These are phyloP conservation scores for Russula virescens DNA, from an alignment of 768 basidiomycete species.

Conservation along the genomic window DNA sequence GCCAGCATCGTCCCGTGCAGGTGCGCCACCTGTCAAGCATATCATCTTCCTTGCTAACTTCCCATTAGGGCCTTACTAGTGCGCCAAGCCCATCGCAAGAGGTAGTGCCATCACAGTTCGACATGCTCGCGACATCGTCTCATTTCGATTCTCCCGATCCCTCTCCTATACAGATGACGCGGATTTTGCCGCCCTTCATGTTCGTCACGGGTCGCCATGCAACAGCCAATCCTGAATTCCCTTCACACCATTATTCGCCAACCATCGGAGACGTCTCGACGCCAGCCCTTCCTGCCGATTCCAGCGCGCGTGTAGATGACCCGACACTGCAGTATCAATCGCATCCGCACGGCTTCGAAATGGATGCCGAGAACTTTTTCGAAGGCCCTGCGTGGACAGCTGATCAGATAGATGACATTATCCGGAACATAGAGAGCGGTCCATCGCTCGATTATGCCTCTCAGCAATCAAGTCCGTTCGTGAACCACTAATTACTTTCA, in stretches of 20 bases:
- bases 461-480: neutral
- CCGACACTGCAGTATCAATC: neutral
- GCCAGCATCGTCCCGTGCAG: neutral
- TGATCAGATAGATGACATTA: constrained; percentile 9
- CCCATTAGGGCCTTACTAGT: neutral
- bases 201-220: neutral
- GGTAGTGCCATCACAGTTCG: neutral
- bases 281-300: neutral
- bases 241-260: neutral
- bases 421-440: neutral
- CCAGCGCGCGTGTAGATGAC: neutral
- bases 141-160: constrained; percentile 18
- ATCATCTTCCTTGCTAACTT: neutral
- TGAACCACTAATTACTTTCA: neutral
- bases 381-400: constrained; percentile 6
- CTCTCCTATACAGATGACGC: constrained; percentile 1
- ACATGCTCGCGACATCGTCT: neutral
- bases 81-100: neutral
- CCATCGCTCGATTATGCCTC: neutral
- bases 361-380: neutral
- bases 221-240: neutral
- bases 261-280: neutral
- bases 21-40: neutral
- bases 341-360: neutral
- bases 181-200: constrained; percentile 8